Conservation (phyloP, 225 moss, liverwort and hornwort species). For the Pseudoscleropodium purum region DNA sequence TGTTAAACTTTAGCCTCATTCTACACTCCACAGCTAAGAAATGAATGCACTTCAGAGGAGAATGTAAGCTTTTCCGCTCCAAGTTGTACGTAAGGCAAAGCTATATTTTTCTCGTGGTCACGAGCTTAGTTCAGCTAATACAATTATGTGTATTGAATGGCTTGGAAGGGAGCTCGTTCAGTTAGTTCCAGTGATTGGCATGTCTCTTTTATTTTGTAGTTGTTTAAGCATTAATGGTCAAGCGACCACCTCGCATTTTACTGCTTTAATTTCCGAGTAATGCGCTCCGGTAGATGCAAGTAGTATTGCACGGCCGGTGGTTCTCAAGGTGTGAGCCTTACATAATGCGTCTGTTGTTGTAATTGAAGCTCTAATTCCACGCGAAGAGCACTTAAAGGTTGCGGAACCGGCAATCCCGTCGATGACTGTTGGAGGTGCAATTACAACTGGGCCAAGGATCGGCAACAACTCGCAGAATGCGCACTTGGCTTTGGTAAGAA, state of each 20-base stretch:
- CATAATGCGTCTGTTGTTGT: background rate
- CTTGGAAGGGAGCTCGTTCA: background rate
- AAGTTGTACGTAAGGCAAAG: background rate
- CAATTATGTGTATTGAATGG: background rate
- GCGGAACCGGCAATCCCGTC: constrained; percentile 25
- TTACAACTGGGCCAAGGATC: constrained; percentile 9
- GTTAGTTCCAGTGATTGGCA: background rate
- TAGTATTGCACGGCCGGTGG: background rate
- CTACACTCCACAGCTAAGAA: background rate
- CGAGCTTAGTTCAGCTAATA: background rate
- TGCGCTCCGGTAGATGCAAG: background rate
- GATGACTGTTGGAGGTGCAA: constrained; percentile 35
- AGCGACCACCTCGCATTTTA: background rate
- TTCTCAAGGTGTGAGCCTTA: background rate
- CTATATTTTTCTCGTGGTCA: background rate
- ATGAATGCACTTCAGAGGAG: background rate
- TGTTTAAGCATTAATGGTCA: background rate
- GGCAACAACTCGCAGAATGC: constrained; percentile 26
- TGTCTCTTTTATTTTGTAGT: background rate
- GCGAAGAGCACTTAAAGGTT: constrained; percentile 13
- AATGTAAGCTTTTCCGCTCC: background rate
- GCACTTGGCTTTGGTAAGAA: constrained; percentile 32
- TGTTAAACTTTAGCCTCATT: background rate
- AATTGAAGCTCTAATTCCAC: background rate
- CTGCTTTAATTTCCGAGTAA: background rate